phyloP scores from a whole-genome alignment of 176 grass and related monocot genomes.

The Paspalum notatum region DNA sequence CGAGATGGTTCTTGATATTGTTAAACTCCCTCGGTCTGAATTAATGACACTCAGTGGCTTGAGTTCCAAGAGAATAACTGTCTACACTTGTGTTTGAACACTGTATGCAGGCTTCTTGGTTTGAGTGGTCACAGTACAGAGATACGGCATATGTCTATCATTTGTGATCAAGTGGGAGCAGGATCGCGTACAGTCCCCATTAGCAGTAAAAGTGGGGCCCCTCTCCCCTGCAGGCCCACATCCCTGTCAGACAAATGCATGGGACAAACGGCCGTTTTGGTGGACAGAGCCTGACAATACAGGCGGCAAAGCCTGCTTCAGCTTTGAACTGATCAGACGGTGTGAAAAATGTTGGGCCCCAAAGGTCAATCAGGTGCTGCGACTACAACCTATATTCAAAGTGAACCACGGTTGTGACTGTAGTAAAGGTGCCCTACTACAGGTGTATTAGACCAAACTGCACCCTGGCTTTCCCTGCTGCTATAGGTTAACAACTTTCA shows the following conservation, averaged over 20 bases:
- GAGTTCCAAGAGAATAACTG: background rate
- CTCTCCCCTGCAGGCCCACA: background rate
- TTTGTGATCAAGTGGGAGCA: background rate
- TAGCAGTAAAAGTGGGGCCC: background rate
- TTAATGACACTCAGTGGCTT: no score
- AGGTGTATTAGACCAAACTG: background rate
- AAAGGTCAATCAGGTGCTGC: background rate
- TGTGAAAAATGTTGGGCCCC: conserved; percentile 19
- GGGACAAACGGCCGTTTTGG: conserved; percentile 17
- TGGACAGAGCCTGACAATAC: conserved; percentile 39
- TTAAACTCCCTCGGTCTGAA: background rate
- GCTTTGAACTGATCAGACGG: conserved; percentile 29
- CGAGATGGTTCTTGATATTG: background rate
- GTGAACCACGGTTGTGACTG: background rate
- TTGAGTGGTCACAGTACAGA: background rate
- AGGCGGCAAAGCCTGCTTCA: conserved; percentile 30
- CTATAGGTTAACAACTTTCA: no score
- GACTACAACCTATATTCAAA: background rate
- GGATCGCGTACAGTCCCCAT: background rate
- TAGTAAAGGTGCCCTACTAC: background rate
- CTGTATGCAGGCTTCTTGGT: background rate
- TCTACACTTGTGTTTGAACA: background rate
- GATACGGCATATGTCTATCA: background rate
- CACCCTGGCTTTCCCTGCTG: background rate
- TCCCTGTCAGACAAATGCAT: conserved; percentile 6